phyloP scores from a whole-genome alignment of 192 early-diverging fungal species.

The Coemansia erecta region DNA sequence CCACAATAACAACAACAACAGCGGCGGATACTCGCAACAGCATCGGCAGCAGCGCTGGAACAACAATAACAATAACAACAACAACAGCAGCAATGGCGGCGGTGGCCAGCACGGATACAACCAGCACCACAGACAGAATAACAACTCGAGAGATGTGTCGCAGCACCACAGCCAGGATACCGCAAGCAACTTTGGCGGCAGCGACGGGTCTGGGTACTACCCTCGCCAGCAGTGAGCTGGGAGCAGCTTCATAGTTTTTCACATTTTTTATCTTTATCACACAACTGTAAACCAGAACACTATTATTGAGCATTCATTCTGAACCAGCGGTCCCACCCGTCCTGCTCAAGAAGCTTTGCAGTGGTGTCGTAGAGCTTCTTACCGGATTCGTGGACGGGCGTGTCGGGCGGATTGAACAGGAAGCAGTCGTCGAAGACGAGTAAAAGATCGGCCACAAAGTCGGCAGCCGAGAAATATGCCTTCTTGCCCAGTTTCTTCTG shows the following conservation, averaged over 20 bases:
- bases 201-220: slow-evolving; percentile 8
- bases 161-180: not conserved
- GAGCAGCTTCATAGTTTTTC: not conserved
- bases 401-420: slow-evolving; percentile 58
- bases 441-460: slow-evolving; percentile 61
- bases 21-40: slow-evolving; percentile 13
- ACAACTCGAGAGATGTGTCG: not conserved
- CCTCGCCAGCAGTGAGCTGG: not conserved
- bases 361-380: slow-evolving; percentile 45
- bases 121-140: slow-evolving; percentile 12
- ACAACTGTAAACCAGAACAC: not conserved
- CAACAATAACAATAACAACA: slow-evolving; percentile 16
- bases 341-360: slow-evolving; percentile 15
- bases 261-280: not conserved
- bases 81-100: not conserved
- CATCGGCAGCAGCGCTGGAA: slow-evolving; percentile 40
- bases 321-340: slow-evolving; percentile 40
- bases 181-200: not conserved
- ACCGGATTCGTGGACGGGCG: slow-evolving; percentile 58
- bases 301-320: not conserved
- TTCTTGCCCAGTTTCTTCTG: slow-evolving; percentile 55
- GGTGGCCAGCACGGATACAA: slow-evolving; percentile 3
- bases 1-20: slow-evolving; percentile 6
- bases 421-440: slow-evolving; percentile 71
- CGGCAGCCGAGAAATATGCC: slow-evolving; percentile 54